Conservation (phyloP, 305 asterid species). For the Fraxinus xanthoxyloides region DNA sequence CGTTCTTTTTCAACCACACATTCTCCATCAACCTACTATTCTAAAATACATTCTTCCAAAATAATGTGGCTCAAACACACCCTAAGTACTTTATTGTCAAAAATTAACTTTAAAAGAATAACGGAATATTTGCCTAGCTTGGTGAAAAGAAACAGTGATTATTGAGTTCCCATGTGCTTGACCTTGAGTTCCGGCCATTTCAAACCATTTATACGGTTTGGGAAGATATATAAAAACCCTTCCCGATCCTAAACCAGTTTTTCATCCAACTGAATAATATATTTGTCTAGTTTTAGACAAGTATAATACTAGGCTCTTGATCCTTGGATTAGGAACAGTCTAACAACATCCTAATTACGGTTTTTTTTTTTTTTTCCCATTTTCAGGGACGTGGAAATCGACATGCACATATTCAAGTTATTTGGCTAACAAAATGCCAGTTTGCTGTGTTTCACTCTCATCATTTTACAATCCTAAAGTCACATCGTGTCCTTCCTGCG, state of each 20-base stretch:
- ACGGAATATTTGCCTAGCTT: not conserved
- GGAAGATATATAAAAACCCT: not conserved
- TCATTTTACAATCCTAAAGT: constrained; percentile 60
- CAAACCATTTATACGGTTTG: not conserved
- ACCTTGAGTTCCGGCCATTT: not conserved
- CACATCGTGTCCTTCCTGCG: constrained; percentile 55
- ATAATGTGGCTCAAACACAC: too few relatives aligned
- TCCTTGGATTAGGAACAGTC: not conserved
- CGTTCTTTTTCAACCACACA: too few relatives aligned
- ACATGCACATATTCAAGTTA: constrained; percentile 64
- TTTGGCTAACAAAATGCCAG: constrained; percentile 46
- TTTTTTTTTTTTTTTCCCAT: not conserved
- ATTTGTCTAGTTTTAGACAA: not conserved
- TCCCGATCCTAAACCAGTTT: too few relatives aligned
- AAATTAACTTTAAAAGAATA: not conserved
- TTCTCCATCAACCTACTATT: too few relatives aligned
- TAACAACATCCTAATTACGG: not conserved
- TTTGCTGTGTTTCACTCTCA: constrained; percentile 70
- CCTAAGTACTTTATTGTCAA: constrained; percentile 22
- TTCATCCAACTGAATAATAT: not conserved
- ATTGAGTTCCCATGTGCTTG: not conserved
- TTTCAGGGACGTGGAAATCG: constrained; percentile 72
- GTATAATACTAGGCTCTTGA: not conserved
- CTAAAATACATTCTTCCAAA: too few relatives aligned
- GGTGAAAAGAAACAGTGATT: not conserved